Conservation (phyloP, 768 basidiomycete species). For the Suillus lakei region DNA sequence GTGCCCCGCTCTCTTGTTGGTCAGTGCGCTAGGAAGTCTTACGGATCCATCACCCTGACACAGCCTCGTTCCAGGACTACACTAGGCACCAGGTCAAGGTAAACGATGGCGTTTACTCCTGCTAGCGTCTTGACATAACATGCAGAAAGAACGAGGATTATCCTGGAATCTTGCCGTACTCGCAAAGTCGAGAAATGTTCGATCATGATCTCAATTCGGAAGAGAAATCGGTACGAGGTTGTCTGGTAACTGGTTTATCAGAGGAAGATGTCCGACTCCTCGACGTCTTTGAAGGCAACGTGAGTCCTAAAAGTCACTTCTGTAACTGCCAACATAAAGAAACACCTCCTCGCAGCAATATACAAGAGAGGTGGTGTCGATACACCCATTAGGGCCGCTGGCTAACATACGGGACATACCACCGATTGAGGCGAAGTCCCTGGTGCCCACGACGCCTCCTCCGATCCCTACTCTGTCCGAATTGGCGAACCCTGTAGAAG, state of each 20-base stretch:
- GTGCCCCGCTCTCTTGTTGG: constrained; percentile 76
- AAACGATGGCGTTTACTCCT: constrained; percentile 6
- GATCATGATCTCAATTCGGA: constrained; percentile 55
- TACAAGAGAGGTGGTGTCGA: constrained; percentile 52
- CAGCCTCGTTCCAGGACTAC: constrained; percentile 54
- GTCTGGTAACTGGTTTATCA: constrained; percentile 75
- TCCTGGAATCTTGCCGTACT: constrained; percentile 77
- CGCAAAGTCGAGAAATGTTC: constrained; percentile 52
- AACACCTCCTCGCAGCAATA: constrained; percentile 68
- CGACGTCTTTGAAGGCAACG: constrained; percentile 85
- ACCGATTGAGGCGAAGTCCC: constrained; percentile 28
- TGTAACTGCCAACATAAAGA: neutral
- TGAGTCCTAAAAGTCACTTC: constrained; percentile 36
- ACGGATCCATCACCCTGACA: constrained; percentile 2
- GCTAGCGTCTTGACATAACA: constrained; percentile 11
- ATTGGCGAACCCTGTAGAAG: constrained; percentile 44
- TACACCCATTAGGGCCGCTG: constrained; percentile 58
- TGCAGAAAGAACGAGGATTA: constrained; percentile 67
- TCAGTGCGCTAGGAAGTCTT: constrained; percentile 38
- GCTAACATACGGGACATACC: constrained; percentile 33
- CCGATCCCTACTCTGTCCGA: constrained; percentile 43
- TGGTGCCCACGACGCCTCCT: constrained; percentile 49
- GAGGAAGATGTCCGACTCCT: constrained; percentile 64
- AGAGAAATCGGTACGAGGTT: constrained; percentile 77
- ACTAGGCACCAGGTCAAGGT: constrained; percentile 84